Base-by-base conservation (phyloP, 140 eudicot species). In the Cichorium intybus region DNA sequence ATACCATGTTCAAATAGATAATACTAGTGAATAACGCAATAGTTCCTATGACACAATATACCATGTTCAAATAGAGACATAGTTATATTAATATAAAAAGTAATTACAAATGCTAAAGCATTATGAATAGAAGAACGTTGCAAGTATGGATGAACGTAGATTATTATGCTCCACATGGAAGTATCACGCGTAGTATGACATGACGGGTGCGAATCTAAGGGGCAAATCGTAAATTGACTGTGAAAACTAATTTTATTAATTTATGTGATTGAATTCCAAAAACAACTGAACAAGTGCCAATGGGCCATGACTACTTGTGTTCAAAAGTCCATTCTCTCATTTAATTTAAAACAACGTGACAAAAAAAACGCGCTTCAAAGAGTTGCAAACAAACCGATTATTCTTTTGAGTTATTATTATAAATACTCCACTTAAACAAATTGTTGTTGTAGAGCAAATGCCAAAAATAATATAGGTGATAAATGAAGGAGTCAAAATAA, bases 281-380 rank as follows among this genome's bases (percentile, higher is more conserved):
- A 60, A 51, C 69, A 31, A 24, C 28, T 22, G 16, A 60, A 51
- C 69, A 31, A 24, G 29, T 22, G 33, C 41, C 69, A 31, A 24
- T 29, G 22, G 24, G 43, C 49, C 27, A 48, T 14, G 64, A 53
- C 66, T 43, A 54, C 52, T 72, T 28, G 53, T 41, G 55, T 72
- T 63, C 66, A 43, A 37, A 62, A 54, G 56, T 62, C 64, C 46
- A 53, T 45, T 34, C 58, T 29, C 34, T 28, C 23, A 14, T 53
- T 43, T 15, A 39, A 18, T 27, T 16, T 9, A 20, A 39, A 37
- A 23, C 6, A 37, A 34, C 2, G 24, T 39, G 6, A 39, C 24
- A 62, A 27, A 10, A 14, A 24, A n/a, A 58, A 72, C 77, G 77
- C 72, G 77, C 37, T 71, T 70, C 37, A 72, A 53, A 37, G 52